These are phyloP conservation scores for Nicotiana attenuata DNA, from an alignment of 257 asterid genomes.

Conservation along the genomic window DNA sequence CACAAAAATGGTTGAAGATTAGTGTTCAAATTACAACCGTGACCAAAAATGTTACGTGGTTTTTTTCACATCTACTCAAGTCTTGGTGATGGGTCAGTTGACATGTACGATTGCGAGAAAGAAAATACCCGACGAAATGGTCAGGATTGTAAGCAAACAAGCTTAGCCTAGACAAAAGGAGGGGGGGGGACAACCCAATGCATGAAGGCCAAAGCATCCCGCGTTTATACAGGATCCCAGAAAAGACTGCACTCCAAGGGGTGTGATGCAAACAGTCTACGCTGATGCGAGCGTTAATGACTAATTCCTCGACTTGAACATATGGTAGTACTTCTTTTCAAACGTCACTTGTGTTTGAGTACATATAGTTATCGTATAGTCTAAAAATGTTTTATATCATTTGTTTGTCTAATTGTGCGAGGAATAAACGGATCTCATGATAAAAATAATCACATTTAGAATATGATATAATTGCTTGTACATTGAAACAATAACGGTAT, in stretches of 20 bases:
- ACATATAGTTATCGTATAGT: not conserved
- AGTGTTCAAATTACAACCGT: not conserved
- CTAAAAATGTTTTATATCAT: not conserved
- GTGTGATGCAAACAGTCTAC: too few species aligned
- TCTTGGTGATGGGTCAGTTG: not conserved
- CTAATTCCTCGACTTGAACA: too few species aligned
- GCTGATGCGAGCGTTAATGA: too few species aligned
- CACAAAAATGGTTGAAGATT: not conserved
- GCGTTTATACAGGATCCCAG: too few species aligned
- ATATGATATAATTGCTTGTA: not conserved
- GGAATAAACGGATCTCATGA: conserved; percentile 6
- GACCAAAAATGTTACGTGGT: not conserved
- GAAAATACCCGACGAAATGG: not conserved
- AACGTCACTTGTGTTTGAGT: not conserved
- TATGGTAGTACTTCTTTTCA: not conserved
- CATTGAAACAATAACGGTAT: conserved; percentile 5
- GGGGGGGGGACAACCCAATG: too few species aligned
- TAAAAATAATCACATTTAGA: not conserved
- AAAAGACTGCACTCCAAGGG: fast-evolving
- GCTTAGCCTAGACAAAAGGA: too few species aligned
- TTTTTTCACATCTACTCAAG: not conserved
- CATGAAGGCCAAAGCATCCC: too few species aligned
- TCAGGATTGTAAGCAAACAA: too few species aligned
- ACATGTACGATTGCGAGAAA: not conserved
- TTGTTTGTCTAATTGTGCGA: not conserved